Evolutionary conservation across 805 yeast genomes (phyloP).

Genomic region (Nakazawaea siamensis): DNA sequence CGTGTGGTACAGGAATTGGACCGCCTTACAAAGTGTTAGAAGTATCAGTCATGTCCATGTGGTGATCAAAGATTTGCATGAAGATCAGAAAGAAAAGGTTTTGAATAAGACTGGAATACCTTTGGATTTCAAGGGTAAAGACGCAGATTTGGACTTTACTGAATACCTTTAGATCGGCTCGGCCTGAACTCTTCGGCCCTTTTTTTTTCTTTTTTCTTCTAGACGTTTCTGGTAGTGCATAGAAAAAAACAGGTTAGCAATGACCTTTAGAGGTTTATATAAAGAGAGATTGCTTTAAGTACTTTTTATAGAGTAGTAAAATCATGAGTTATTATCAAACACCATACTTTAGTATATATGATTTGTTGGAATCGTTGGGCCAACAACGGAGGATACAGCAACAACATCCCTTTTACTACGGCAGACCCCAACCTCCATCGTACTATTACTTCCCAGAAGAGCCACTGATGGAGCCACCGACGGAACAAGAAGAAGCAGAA

Average conservation of each 20-base stretch:
- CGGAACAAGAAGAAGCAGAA: constrained; percentile 3
- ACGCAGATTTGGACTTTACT: constrained; percentile 1
- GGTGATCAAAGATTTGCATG: constrained; percentile 33
- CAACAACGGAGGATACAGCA: constrained; percentile 5
- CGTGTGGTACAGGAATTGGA: constrained; percentile 70
- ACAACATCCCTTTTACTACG: constrained; percentile 1
- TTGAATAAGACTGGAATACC: constrained; percentile 6
- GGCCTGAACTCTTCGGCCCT: background rate
- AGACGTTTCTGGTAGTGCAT: background rate
- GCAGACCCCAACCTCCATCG: background rate
- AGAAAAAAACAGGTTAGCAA: too few species aligned
- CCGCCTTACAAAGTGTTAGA: constrained; percentile 58
- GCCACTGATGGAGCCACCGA: background rate
- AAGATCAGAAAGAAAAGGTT: constrained; percentile 11
- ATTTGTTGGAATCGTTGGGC: constrained; percentile 4
- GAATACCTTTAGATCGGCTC: constrained; percentile 1
- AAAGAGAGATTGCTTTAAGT: too few species aligned
- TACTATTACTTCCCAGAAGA: constrained; percentile 6
- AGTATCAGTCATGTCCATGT: constrained; percentile 68
- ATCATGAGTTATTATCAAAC: too few species aligned
- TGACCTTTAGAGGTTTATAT: too few species aligned
- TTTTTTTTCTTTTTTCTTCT: background rate
- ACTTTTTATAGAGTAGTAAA: too few species aligned
- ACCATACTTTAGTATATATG: constrained; percentile 4
- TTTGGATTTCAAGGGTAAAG: constrained; percentile 3